phyloP scores from a whole-genome alignment of 805 yeast genomes.

The Isabelozyma pseudorhagii region DNA sequence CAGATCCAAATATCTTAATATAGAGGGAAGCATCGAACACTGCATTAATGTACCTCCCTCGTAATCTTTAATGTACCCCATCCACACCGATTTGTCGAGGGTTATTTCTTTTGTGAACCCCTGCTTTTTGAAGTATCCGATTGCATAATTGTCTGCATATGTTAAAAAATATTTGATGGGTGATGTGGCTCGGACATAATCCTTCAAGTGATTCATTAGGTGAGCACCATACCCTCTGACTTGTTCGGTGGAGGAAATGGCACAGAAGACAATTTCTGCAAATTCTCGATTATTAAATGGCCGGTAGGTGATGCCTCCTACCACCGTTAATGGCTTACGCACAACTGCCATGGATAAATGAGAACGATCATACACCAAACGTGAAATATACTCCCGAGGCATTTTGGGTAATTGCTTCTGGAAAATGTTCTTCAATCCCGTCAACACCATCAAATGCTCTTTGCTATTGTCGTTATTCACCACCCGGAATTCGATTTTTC shows the following conservation, averaged over 20 bases:
- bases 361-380: conserved; percentile 90
- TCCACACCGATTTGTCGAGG: conserved; percentile 83
- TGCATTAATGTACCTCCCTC: conserved; percentile 99
- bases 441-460: conserved; percentile 86
- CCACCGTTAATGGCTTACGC: conserved; percentile 88
- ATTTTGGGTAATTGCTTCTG: conserved; percentile 97
- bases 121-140: conserved; percentile 96
- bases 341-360: conserved; percentile 97
- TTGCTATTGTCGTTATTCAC: conserved; percentile 90
- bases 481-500: conserved; percentile 90
- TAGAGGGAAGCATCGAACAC: conserved; percentile 86
- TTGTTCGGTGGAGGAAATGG: conserved; percentile 95
- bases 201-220: conserved; percentile 95
- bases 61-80: conserved; percentile 98
- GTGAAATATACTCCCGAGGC: conserved; percentile 96
- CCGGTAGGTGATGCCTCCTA: conserved; percentile 95
- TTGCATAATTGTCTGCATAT: conserved; percentile 98
- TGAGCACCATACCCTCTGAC: conserved; percentile 99
- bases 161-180: conserved; percentile 84
- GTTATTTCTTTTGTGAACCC: conserved; percentile 96
- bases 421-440: conserved; percentile 93
- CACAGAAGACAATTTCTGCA: conserved; percentile 98
- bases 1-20: conserved; percentile 79
- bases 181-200: conserved; percentile 86
- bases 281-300: conserved; percentile 89